These are phyloP conservation scores for Schizothecium vesticola DNA, from an alignment of 495 filamentous ascomycete species.

Conservation along the genomic window DNA sequence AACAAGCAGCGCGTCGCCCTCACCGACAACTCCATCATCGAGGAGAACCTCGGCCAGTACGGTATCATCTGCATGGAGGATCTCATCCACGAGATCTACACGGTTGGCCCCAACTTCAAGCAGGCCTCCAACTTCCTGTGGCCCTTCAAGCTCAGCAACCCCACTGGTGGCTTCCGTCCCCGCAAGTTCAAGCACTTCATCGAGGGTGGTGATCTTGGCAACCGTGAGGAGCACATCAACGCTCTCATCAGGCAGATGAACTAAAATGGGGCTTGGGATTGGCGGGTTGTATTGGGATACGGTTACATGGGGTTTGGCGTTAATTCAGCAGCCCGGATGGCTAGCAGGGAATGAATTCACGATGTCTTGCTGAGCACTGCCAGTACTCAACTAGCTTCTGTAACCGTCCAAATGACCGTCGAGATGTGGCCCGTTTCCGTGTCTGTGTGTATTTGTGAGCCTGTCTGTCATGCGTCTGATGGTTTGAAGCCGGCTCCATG, in stretches of 20 bases:
- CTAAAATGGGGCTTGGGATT: constrained; percentile 46
- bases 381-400: constrained; percentile 14
- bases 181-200: constrained; percentile 99
- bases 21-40: constrained; percentile 96
- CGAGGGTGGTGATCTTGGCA: constrained; percentile 96
- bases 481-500: background rate
- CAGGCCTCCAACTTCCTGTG: constrained; percentile 99
- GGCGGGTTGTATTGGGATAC: constrained; percentile 31
- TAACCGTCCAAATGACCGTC: background rate
- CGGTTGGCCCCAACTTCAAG: constrained; percentile 99
- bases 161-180: constrained; percentile 88
- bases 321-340: constrained; percentile 21
- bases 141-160: constrained; percentile 99
- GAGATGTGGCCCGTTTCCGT: background rate
- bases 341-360: constrained; percentile 31
- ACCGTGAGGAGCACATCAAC: constrained; percentile 99
- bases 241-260: constrained; percentile 96
- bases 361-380: constrained; percentile 22
- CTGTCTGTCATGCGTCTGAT: background rate
- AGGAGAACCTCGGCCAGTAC: constrained; percentile 92
- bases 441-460: background rate
- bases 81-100: constrained; percentile 98
- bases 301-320: constrained; percentile 36
- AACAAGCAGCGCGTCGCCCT: constrained; percentile 92
- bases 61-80: constrained; percentile 99